Evolutionary conservation across 2,329 filamentous ascomycete genomes (phyloP), one percentile per base, ranked within the genome.

Genomic region (Colletotrichum lini): DNA sequence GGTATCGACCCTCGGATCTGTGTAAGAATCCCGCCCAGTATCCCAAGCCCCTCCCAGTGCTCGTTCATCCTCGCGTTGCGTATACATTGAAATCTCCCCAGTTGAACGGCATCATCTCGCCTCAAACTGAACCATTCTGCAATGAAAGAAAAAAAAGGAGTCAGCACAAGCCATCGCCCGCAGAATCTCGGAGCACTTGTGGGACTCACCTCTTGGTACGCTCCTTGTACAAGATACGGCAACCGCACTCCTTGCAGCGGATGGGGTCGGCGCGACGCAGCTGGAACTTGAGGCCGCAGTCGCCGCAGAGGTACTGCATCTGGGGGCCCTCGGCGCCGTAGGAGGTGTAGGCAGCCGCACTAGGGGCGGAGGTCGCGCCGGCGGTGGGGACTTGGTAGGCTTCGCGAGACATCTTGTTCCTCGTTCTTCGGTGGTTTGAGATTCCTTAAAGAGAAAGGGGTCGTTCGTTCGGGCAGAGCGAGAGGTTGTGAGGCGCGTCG

Each of bases 101-200:
- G 10, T 21, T 53, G n/a, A 23, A 2, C 8, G 45, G 40, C 15
- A 45, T 63, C 60, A 98, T 84, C 96, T 90, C 62, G 96, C 96
- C 87, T 99, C 95, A 79, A 99, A 98, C 84, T 99, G 96, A 62
- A 98, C 95, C 95, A 98, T 98, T 79, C 96, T 97, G 76, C 23
- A 66, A 59, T 58, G 45, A 21, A 65, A 97, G 76, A 13, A 66
- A 58, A 58, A 52, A 59, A 49, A 21, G 65, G 26, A 26, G 67
- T 80, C 66, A 79, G 76, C 72, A 70, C 59, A 10, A 38, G n/a
- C 18, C 23, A 44, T 23, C 40, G 45, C 21, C 15, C n/a, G 30
- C 21, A 18, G 26, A 38, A 21, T 15, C 15, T 38, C 8, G 10
- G 18, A 10, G 42, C 26, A 4, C 10, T 9, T 57, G 54, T 62